Conservation (phyloP, 163 green algal genomes). For the Volvox carteri region DNA sequence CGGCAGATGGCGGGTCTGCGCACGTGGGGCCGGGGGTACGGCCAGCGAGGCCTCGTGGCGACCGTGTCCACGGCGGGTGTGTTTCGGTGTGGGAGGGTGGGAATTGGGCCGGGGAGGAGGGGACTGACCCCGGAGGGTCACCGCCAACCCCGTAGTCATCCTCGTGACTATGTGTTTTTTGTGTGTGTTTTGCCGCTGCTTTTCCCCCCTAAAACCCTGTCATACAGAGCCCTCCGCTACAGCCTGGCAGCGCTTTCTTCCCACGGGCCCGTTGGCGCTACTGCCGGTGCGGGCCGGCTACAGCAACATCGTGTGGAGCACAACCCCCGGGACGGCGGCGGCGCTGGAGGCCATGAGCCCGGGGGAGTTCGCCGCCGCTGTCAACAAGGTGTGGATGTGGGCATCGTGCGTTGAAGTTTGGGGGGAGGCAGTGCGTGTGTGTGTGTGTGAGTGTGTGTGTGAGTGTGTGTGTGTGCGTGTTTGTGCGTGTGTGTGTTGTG, state of each 20-base stretch:
- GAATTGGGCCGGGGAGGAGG: not conserved
- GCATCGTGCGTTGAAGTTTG: no score
- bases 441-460: no score
- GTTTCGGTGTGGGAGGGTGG: not conserved
- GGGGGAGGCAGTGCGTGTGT: no score
- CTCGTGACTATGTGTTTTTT: not conserved
- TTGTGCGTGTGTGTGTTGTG: no score
- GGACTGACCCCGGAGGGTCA: no score
- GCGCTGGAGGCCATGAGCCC: conserved; percentile 68
- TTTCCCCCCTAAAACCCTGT: no score
- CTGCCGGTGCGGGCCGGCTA: conserved; percentile 86
- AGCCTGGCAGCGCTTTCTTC: conserved; percentile 95
- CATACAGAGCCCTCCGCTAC: conserved; percentile 64
- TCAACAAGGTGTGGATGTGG: conserved; percentile 71
- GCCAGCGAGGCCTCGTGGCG: conserved; percentile 83
- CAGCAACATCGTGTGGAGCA: conserved; percentile 94
- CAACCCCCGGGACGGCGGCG: conserved; percentile 70
- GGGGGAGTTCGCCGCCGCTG: conserved; percentile 69
- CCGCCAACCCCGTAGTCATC: not conserved
- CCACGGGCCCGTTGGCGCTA: conserved; percentile 91
- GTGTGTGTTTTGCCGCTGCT: not conserved
- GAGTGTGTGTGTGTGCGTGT: no score
- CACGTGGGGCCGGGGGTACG: conserved; percentile 75
- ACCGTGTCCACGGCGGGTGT: conserved; percentile 72
- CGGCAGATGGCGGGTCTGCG: conserved; percentile 78